Percentiles rank a stretch among this genome's conserved stretches.
Evolutionary conservation across 2,329 filamentous ascomycete genomes (phyloP).

Genomic region (Ustulina deusta): DNA sequence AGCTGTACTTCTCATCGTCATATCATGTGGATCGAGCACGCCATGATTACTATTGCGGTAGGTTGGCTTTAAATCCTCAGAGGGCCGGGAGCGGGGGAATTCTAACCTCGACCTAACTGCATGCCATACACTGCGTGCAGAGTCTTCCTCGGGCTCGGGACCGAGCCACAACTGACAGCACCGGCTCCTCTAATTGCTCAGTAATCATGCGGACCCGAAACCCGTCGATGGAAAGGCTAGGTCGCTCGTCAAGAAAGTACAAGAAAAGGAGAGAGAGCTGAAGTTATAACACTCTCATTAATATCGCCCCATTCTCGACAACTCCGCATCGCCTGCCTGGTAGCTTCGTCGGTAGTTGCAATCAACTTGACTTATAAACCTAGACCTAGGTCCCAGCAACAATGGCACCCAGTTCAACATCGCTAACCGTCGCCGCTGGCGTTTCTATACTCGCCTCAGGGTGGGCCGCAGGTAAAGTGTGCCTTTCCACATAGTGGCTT

Average conservation of each 20-base stretch:
- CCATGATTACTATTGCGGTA: conserved; percentile 4
- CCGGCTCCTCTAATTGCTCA: not conserved
- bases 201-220: conserved; percentile 10
- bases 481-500: conserved; percentile 7
- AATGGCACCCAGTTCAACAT: conserved; percentile 32
- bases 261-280: conserved; percentile 17
- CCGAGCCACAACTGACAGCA: conserved; percentile 20
- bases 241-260: not conserved
- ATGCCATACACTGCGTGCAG: not conserved
- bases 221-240: not conserved
- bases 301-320: not conserved
- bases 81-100: not conserved
- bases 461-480: conserved; percentile 36
- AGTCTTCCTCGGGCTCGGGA: conserved; percentile 18
- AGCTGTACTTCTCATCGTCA: not conserved
- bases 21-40: not conserved
- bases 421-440: conserved; percentile 29
- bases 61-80: conserved; percentile 1
- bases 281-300: not conserved
- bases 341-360: not conserved
- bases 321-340: not conserved
- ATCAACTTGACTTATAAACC: conserved; percentile 8
- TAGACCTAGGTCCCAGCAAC: not conserved
- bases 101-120: not conserved
- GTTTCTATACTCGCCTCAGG: conserved; percentile 35